phyloP scores from a whole-genome alignment of 768 basidiomycete species.

The Nidula microcarpa region DNA sequence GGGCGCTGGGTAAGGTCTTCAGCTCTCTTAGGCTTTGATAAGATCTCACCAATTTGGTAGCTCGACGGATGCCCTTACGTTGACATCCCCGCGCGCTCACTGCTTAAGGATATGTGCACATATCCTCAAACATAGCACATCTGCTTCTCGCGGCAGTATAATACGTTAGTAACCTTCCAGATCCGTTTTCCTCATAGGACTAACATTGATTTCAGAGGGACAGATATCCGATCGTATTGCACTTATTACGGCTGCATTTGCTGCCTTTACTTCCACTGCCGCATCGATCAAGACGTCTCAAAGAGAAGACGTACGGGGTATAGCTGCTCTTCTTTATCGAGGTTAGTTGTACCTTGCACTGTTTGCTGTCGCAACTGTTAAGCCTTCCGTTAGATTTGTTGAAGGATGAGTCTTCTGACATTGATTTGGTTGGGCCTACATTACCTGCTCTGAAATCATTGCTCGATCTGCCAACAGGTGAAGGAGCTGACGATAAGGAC shows the following conservation, averaged over 20 bases:
- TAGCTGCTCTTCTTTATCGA: conserved; percentile 76
- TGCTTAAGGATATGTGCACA: conserved; percentile 84
- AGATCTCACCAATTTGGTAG: not conserved
- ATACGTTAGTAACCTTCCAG: conserved; percentile 38
- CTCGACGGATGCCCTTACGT: conserved; percentile 31
- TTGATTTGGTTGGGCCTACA: conserved; percentile 78
- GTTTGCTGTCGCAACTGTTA: not conserved
- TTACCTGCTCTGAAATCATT: conserved; percentile 77
- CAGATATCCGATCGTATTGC: conserved; percentile 53
- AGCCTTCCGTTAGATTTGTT: conserved; percentile 54
- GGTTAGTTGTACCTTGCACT: conserved; percentile 38
- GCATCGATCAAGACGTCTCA: conserved; percentile 49
- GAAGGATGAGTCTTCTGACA: conserved; percentile 78
- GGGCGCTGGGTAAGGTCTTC: too few relatives aligned
- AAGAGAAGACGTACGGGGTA: conserved; percentile 74
- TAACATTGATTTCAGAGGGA: conserved; percentile 35
- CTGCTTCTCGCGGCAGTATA: conserved; percentile 45
- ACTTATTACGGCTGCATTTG: conserved; percentile 63
- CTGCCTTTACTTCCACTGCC: conserved; percentile 58
- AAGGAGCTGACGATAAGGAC: conserved; percentile 37
- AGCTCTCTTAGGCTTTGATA: too few relatives aligned
- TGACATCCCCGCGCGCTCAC: conserved; percentile 53
- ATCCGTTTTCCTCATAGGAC: not conserved
- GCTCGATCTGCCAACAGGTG: conserved; percentile 48
- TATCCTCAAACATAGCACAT: conserved; percentile 69